Evolutionary conservation across 176 grass and related monocot species (phyloP), one percentile per base, ranked within the genome.

Genomic region (Coix lacrymajobi): DNA sequence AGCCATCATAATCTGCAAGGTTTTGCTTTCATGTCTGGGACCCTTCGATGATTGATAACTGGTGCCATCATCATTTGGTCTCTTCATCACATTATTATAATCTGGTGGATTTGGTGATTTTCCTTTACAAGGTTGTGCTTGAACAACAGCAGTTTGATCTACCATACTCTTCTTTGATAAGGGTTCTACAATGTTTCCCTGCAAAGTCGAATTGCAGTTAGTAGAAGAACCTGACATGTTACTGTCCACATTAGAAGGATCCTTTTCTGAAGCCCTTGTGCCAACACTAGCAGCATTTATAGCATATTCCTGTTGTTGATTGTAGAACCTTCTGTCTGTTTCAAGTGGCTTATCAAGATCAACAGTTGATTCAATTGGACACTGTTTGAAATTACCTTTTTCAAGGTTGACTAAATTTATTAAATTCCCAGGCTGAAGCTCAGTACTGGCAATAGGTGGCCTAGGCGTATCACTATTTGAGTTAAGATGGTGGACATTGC

Each of bases 11-110:
- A 63, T 28, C n/a, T 69, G 70, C 78, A 34, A 34, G 13, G n/a
- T 44, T 8, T 25, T 30, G 29, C 64, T 65, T 85, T 65, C 64
- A 89, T 82, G 44, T 34, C 66, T 72, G 5, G 29, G 57, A 84
- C 74, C 44, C 65, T 85, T 77, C 22, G 19, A 81, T 68, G 71
- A 62, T 46, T 85, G 87, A 82, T 77, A 39, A 17, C 37, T 71
- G 72, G 36, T 31, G 48, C 2, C 58, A 67, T 57, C 36, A 67
- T 67, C 64, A 77, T 71, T 65, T 52, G 49, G 7, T 52, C 49
- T 52, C 49, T 52, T 52, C 3, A 20, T 52, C 19, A 52, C 49
- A 52, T 52, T 52, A 52, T 52, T 52, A 52, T 52, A 52, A 52
- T 52, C 19, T 52, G 49, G 19, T 81, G 65, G 38, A 75, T 75